Conservation (phyloP, 306 rosid species). For the Betula pendula region DNA sequence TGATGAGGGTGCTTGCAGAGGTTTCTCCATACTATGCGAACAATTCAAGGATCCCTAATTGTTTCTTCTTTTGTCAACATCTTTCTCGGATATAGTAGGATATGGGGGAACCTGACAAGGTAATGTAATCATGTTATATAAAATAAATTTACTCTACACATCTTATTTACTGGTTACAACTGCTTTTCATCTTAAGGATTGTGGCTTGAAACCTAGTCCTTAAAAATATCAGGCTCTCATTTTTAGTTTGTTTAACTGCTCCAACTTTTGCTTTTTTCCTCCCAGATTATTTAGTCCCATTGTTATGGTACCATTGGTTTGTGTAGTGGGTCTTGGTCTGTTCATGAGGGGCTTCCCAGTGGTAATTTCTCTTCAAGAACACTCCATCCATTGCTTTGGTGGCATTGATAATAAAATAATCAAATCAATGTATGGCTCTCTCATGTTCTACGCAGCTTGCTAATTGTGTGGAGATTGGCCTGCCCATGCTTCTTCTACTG, state of each 20-base stretch:
- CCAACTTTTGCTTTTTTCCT: conserved; percentile 13
- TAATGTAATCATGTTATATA: conserved; percentile 20
- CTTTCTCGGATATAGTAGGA: conserved; percentile 69
- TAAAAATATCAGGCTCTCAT: neutral
- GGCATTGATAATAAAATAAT: neutral
- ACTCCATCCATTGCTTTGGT: conserved; percentile 13
- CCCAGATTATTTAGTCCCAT: conserved; percentile 79
- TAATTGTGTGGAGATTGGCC: conserved; percentile 78
- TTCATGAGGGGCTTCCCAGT: conserved; percentile 80
- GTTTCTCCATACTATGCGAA: conserved; percentile 65
- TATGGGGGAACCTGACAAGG: conserved; percentile 77
- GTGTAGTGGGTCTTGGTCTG: conserved; percentile 81
- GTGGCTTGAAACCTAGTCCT: conserved; percentile 8
- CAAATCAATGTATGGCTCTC: conserved; percentile 27
- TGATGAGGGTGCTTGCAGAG: conserved; percentile 54
- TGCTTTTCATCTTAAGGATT: conserved; percentile 5
- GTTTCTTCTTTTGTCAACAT: conserved; percentile 77
- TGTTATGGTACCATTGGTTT: conserved; percentile 66
- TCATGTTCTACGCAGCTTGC: conserved; percentile 61
- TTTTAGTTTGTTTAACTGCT: conserved; percentile 3
- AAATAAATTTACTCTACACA: neutral
- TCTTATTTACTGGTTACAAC: neutral
- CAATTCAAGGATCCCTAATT: conserved; percentile 87
- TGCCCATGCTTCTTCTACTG: conserved; percentile 82
- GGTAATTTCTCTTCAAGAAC: conserved; percentile 46